Conservation (phyloP, 2,329 filamentous ascomycete genomes). For the Colletotrichum sp. region DNA sequence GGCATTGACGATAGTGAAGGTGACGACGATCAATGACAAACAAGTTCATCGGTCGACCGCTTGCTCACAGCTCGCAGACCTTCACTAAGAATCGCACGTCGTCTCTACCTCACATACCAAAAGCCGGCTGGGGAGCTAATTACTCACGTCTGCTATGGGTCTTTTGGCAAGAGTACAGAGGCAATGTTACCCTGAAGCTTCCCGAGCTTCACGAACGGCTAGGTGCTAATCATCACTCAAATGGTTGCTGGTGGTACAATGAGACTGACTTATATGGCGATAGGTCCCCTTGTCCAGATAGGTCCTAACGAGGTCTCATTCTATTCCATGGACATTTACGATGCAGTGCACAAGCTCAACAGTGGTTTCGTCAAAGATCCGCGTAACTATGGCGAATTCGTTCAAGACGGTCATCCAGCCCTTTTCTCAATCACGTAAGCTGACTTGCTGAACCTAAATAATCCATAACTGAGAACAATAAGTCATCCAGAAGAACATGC, state of each 20-base stretch:
- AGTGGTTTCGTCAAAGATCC: slow-evolving; percentile 30
- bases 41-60: neutral
- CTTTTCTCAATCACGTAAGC: slow-evolving; percentile 31
- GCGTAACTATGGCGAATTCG: slow-evolving; percentile 29
- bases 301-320: slow-evolving; percentile 29
- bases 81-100: slow-evolving; percentile 2
- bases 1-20: neutral
- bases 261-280: neutral
- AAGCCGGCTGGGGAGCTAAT: slow-evolving; percentile 21
- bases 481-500: slow-evolving; percentile 30
- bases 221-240: neutral
- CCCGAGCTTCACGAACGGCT: slow-evolving; percentile 26
- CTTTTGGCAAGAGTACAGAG: slow-evolving; percentile 25
- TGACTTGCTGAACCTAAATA: neutral
- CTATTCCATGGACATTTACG: slow-evolving; percentile 29
- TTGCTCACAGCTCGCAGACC: neutral
- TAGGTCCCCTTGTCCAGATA: slow-evolving; percentile 26
- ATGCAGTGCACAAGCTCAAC: slow-evolving; percentile 27
- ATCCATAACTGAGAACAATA: neutral
- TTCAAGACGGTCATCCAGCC: slow-evolving; percentile 30
- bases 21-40: neutral
- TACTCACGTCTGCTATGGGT: slow-evolving; percentile 27
- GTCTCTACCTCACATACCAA: slow-evolving; percentile 23
- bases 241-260: neutral
- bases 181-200: slow-evolving; percentile 24